Evolutionary conservation across 768 basidiomycete genomes (phyloP).

Genomic region (Exidia glandulosa): DNA sequence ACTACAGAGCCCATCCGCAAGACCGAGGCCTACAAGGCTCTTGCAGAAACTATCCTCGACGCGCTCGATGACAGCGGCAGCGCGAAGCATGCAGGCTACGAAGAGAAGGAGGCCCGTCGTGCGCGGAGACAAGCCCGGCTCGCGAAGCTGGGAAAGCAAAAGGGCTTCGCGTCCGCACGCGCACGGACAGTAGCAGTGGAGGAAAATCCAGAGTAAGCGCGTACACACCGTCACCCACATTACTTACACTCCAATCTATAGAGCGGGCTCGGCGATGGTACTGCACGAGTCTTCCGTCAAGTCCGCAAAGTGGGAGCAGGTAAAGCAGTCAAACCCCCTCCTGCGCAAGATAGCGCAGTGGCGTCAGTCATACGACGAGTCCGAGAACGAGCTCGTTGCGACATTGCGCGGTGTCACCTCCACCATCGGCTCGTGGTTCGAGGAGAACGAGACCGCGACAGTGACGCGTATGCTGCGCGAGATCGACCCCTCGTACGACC

Average conservation of each 20-base stretch:
- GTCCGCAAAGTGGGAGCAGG: slow-evolving; percentile 67
- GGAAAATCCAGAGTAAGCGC: slow-evolving; percentile 78
- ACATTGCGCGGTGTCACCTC: slow-evolving; percentile 74
- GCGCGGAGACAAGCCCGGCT: slow-evolving; percentile 68
- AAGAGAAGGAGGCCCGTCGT: slow-evolving; percentile 86
- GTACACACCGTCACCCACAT: slow-evolving; percentile 1
- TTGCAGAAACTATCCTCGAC: slow-evolving; percentile 82
- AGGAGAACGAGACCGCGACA: slow-evolving; percentile 97
- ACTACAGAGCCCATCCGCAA: slow-evolving; percentile 97
- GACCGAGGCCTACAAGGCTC: slow-evolving; percentile 85
- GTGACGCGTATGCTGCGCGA: slow-evolving; percentile 77
- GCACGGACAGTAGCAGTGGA: slow-evolving; percentile 33
- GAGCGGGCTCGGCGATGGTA: slow-evolving; percentile 79
- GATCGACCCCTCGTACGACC: slow-evolving; percentile 80
- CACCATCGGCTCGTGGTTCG: slow-evolving; percentile 82
- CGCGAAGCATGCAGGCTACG: slow-evolving; percentile 90
- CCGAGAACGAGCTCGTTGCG: slow-evolving; percentile 81
- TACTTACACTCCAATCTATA: slow-evolving; percentile 18
- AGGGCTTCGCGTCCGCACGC: slow-evolving; percentile 36
- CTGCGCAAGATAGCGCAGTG: slow-evolving; percentile 47
- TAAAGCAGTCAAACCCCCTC: slow-evolving; percentile 74
- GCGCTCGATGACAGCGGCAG: slow-evolving; percentile 90
- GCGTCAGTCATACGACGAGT: slow-evolving; percentile 74
- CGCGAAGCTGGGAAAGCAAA: slow-evolving; percentile 69
- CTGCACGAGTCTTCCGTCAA: slow-evolving; percentile 72